Evolutionary conservation across 176 grass and related monocot genomes (phyloP).

Genomic region (Calamus simplicifolius): DNA sequence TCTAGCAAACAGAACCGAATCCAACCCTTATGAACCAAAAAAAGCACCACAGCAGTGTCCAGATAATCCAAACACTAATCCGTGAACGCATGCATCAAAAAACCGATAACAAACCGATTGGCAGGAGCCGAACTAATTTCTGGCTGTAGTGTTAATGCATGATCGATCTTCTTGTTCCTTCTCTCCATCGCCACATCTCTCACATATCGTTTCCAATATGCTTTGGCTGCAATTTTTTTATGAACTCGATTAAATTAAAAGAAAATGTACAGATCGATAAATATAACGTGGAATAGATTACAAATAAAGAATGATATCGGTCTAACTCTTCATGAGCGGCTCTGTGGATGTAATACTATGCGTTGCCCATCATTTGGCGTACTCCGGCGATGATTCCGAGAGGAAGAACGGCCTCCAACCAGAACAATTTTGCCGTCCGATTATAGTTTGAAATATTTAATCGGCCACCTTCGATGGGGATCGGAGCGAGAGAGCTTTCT

Average conservation of each 20-base stretch:
- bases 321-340: constrained; percentile 73
- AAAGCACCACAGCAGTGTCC: too few species aligned
- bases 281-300: too few species aligned
- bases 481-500: too few species aligned
- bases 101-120: not conserved
- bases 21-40: too few species aligned
- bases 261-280: not conserved
- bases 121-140: constrained; percentile 4
- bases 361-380: constrained; percentile 95
- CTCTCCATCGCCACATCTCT: constrained; percentile 97
- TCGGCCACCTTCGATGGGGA: too few species aligned
- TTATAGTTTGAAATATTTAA: too few species aligned
- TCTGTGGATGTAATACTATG: constrained; percentile 93
- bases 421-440: constrained; percentile 61
- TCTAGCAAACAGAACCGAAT: too few species aligned
- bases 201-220: constrained; percentile 93
- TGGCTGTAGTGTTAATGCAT: constrained; percentile 30
- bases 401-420: constrained; percentile 87
- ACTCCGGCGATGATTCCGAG: constrained; percentile 92
- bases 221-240: constrained; percentile 60
- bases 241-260: not conserved
- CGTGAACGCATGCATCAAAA: not conserved
- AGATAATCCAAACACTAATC: too few species aligned
- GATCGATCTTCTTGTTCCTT: constrained; percentile 93
- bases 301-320: not conserved